Percentiles rank a stretch among this genome's conserved stretches.
Evolutionary conservation across 768 basidiomycete genomes (phyloP).

Genomic region (Mycena venus): DNA sequence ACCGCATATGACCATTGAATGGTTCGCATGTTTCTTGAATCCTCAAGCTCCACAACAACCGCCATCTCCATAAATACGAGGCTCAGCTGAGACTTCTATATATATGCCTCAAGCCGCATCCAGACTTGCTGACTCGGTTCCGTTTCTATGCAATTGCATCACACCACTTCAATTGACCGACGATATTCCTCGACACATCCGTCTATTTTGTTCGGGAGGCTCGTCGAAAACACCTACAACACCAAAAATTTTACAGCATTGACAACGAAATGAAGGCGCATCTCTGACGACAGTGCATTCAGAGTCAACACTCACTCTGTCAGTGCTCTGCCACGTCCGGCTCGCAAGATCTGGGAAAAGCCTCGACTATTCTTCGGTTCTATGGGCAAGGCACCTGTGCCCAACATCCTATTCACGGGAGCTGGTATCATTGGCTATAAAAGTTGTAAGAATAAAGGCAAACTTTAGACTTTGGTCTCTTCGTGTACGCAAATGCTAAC

Average conservation of each 20-base stretch:
- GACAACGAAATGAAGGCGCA: background rate
- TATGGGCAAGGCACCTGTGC: background rate
- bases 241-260: background rate
- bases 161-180: conserved; percentile 22
- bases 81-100: conserved; percentile 6
- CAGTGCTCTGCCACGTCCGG: background rate
- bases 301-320: background rate
- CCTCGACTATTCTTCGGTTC: conserved; percentile 31
- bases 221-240: background rate
- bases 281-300: background rate
- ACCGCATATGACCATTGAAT: too few relatives aligned
- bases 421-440: conserved; percentile 1
- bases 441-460: background rate
- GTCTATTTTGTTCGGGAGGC: background rate
- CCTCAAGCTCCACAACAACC: background rate
- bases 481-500: conserved; percentile 15
- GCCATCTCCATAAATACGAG: background rate
- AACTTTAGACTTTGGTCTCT: conserved; percentile 4
- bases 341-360: conserved; percentile 6
- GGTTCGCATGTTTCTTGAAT: background rate
- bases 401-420: background rate
- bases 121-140: background rate
- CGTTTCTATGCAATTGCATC: background rate
- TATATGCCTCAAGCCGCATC: background rate
- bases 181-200: conserved; percentile 13